Conservation (phyloP, 2,329 filamentous ascomycete genomes). For the Botrytis elliptica region DNA sequence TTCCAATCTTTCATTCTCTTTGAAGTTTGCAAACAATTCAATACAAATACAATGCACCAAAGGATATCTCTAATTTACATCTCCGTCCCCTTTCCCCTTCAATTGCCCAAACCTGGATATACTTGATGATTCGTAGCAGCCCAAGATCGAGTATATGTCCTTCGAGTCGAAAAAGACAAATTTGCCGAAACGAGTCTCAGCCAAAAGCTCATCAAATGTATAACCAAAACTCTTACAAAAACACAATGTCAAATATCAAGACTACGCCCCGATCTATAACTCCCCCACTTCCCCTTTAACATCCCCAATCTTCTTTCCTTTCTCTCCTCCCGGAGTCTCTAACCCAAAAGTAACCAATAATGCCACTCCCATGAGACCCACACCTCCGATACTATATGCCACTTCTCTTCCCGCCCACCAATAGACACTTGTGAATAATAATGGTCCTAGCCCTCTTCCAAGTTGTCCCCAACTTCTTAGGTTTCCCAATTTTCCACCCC, state of each 20-base stretch:
- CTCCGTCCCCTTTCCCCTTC: neutral
- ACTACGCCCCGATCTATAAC: slow-evolving; percentile 20
- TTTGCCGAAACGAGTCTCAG: neutral
- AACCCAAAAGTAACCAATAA: slow-evolving; percentile 69
- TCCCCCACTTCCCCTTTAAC: slow-evolving; percentile 23
- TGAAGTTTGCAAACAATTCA: neutral
- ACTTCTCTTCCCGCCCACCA: slow-evolving; percentile 95
- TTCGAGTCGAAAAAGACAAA: neutral
- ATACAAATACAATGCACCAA: neutral
- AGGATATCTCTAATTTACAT: neutral
- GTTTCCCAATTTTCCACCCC: slow-evolving; percentile 82
- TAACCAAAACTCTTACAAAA: neutral
- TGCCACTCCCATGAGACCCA: slow-evolving; percentile 74
- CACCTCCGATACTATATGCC: slow-evolving; percentile 78
- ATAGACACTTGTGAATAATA: slow-evolving; percentile 92
- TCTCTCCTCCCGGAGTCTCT: slow-evolving; percentile 44
- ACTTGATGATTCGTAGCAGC: neutral
- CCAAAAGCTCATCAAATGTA: neutral
- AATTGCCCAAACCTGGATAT: neutral
- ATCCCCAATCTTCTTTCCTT: slow-evolving; percentile 34
- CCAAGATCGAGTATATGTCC: too few species aligned
- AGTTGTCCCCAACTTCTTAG: slow-evolving; percentile 82
- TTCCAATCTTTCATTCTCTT: neutral
- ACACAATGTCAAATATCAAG: neutral
- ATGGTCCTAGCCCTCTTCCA: slow-evolving; percentile 79